Conservation (phyloP, 345 rosid species). For the Dovyalis caffra region DNA sequence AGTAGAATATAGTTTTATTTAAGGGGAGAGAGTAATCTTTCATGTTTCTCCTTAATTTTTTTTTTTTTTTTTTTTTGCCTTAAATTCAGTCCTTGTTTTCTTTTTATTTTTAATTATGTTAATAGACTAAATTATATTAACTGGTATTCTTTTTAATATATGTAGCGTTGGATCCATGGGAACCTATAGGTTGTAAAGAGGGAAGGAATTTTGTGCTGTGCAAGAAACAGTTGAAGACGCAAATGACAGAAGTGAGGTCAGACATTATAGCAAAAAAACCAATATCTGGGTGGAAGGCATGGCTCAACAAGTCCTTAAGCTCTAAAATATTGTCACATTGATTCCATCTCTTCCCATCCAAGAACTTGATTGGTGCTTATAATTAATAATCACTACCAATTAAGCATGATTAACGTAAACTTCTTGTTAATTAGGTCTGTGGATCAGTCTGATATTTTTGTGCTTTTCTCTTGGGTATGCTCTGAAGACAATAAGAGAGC, state of each 20-base stretch:
- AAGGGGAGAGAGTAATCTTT: background rate
- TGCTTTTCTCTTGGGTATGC: too few relatives aligned
- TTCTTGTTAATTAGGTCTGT: too few relatives aligned
- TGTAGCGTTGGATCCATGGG: conserved; percentile 25
- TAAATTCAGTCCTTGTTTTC: background rate
- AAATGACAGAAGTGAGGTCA: conserved; percentile 17
- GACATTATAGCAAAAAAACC: background rate
- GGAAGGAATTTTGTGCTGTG: conserved; percentile 25
- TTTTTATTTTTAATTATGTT: background rate
- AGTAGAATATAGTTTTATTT: too few relatives aligned
- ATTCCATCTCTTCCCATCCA: background rate
- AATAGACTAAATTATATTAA: background rate
- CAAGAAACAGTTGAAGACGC: conserved; percentile 15
- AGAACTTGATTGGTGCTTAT: background rate
- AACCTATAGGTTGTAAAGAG: conserved; percentile 15
- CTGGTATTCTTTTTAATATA: too few relatives aligned
- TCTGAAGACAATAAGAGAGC: too few relatives aligned
- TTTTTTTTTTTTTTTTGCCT: background rate
- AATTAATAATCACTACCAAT: too few relatives aligned
- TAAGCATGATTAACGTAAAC: too few relatives aligned
- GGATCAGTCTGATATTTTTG: too few relatives aligned
- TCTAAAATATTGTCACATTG: conserved; percentile 7
- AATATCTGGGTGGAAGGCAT: conserved; percentile 23
- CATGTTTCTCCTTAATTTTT: background rate
- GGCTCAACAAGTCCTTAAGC: conserved; percentile 17